Evolutionary conservation across 495 filamentous ascomycete genomes (phyloP), one percentile per base, ranked within the genome.

Genomic region (Penicillium crystallinum): DNA sequence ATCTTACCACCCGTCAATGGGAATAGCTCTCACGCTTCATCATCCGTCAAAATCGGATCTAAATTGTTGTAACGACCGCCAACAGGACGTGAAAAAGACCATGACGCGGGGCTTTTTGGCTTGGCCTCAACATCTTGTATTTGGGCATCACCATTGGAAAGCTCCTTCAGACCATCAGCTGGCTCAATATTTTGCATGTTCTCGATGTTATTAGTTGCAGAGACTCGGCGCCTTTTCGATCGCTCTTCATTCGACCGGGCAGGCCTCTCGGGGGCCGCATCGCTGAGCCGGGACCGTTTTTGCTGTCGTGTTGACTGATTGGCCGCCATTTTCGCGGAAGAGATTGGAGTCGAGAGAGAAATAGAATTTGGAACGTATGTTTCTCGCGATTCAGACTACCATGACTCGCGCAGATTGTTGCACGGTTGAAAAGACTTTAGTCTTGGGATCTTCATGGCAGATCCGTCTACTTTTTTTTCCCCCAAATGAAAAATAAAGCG

Each of bases 11-110:
- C 15, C 36, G 15, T 19, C 9, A 3, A 49, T 14, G 21, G 25
- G 52, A 22, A 29, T 17, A 40, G 9, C 41, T 69, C 84, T 59
- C 73, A 95, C 89, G 85, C 82, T 68, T 96, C 90, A 70, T 97
- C 87, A 5, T 59, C 54, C 11, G 89, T 85, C 66, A 96, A 85
- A 19, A 90, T 72, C 0, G 91, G 87, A 55, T 96, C 89, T 47
- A 88, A 71, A 58, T 88, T 74, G 44, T 53, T 68, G 38, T 67
- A 75, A 18, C 58, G 62, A 15, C 70, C 71, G 33, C 64, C 70
- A 11, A 61, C 57, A 6, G 65, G 60, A 15, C 58, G 63, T 23
- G 65, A 67, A 41, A 70, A 64, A 23, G 63, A 67, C 72, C 72
- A 75, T 25, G 56, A 48, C 17, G 48, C 54, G 47, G 48, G 33